Conservation (phyloP, 306 rosid species). For the Calophaca sinica region DNA sequence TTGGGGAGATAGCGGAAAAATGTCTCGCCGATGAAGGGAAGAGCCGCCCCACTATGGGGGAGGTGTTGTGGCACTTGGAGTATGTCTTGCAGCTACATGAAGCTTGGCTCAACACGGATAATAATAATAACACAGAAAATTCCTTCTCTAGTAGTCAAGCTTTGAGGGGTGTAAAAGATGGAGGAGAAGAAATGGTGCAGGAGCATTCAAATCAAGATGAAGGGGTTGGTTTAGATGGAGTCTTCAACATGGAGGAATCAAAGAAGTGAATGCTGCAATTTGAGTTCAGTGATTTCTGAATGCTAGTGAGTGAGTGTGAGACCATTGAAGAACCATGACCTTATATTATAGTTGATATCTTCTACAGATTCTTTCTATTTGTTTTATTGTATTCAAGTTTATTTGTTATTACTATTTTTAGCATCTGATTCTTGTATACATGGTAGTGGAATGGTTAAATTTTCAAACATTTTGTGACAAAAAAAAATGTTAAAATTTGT, state of each 20-base stretch:
- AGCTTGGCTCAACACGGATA: constrained; percentile 70
- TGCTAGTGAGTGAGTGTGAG: too few relatives aligned
- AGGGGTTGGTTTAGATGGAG: constrained; percentile 45
- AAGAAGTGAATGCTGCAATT: constrained; percentile 44
- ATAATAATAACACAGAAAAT: constrained; percentile 42
- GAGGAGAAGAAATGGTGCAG: constrained; percentile 37
- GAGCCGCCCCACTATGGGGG: constrained; percentile 93
- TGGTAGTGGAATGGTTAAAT: constrained; percentile 42
- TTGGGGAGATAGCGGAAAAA: constrained; percentile 90
- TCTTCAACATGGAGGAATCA: constrained; percentile 36
- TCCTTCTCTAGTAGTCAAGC: constrained; percentile 61
- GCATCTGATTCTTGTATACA: constrained; percentile 48
- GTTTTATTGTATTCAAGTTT: constrained; percentile 54
- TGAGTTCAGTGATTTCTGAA: constrained; percentile 47
- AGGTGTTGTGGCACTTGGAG: constrained; percentile 94
- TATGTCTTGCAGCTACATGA: constrained; percentile 86
- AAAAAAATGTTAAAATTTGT: constrained; percentile 19
- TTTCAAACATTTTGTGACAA: constrained; percentile 28
- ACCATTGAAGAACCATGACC: constrained; percentile 35
- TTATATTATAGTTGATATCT: constrained; percentile 43
- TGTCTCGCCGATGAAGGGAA: constrained; percentile 94
- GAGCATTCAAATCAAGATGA: constrained; percentile 47
- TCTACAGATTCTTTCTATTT: constrained; percentile 66
- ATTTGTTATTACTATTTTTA: constrained; percentile 31
- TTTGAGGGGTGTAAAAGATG: constrained; percentile 47